Base-by-base conservation (phyloP, 257 asterid species). In the Knoxia roxburghii region DNA sequence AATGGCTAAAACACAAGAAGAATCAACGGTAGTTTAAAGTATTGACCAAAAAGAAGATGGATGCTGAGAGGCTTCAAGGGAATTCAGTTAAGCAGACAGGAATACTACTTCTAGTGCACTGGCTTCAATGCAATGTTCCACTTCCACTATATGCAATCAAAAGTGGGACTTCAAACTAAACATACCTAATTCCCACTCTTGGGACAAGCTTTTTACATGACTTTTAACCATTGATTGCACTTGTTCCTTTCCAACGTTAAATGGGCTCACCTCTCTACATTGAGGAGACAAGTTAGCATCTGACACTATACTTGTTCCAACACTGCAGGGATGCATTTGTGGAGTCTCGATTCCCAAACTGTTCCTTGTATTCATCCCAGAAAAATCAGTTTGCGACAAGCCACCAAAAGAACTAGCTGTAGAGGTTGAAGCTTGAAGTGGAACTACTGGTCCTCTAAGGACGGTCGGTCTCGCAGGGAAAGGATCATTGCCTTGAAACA, bases 381-480 rank as follows among this genome's bases (percentile, higher is more conserved):
- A 72, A 70, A 72, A 74, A 40, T 79, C 91, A 79, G 64, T 78
- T 15, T 66, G 81, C 57, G 75, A 65, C 27, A 75, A 48, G 64
- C 81, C 82, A 49, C 72, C 81, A 61, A 79, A 77, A 54, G 82
- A 67, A 49, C 78, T 74, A 62, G 67, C 76, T 4, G 72, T 69
- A 54, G 95, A 89, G 46, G 98, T 74, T 54, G 92, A 89, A 72
- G 95, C 83, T 77, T 80, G 85, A 61, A 71, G 67, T 76, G 61
- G 74, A 78, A 76, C 55, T 32, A 65, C 73, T 45, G 70, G 85
- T 30, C 63, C 84, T 65, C 82, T 81, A 75, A 76, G 66, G 81
- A 72, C 73, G 77, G 81, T 76, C 54, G 77, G 65, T 74, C 84
- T 70, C 26, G 82, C 69, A 35, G 77, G 65, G 65, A 74, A 61